These are phyloP conservation scores for Hypoxylon crocopeplum DNA, from an alignment of 495 filamentous ascomycete genomes.

Conservation along the genomic window DNA sequence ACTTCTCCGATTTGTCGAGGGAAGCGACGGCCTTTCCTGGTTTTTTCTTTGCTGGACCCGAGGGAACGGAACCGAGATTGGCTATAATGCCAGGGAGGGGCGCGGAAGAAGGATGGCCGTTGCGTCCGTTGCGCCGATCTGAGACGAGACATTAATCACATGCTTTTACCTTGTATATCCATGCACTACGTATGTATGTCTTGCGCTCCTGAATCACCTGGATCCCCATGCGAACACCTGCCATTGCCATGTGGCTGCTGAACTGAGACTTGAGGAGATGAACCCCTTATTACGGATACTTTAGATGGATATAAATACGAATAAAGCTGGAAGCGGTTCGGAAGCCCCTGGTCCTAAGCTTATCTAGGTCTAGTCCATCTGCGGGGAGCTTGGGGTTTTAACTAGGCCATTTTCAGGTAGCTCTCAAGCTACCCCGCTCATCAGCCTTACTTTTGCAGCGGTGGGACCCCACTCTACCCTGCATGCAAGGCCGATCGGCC, in stretches of 20 bases:
- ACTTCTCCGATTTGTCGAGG: slow-evolving; percentile 4
- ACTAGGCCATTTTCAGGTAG: slow-evolving; percentile 16
- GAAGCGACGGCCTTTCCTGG: neutral
- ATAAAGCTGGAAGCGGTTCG: too few species aligned
- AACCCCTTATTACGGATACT: neutral
- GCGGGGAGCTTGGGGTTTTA: neutral
- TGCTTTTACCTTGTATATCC: neutral
- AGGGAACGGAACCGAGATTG: slow-evolving; percentile 16
- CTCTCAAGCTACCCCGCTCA: slow-evolving; percentile 22
- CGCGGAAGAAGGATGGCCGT: too few species aligned
- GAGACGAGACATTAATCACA: neutral
- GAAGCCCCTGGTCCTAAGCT: slow-evolving; percentile 1
- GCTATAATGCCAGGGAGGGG: neutral
- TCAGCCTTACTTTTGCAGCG: slow-evolving; percentile 20
- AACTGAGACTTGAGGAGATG: neutral
- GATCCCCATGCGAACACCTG: too few species aligned
- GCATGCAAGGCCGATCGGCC: slow-evolving; percentile 26
- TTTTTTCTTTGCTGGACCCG: slow-evolving; percentile 9
- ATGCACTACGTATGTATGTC: neutral
- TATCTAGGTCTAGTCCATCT: neutral
- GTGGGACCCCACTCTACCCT: slow-evolving; percentile 2
- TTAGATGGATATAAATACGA: too few species aligned
- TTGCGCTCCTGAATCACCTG: neutral
- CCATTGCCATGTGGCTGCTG: neutral
- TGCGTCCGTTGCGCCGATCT: neutral